phyloP scores from a whole-genome alignment of 129 eudicot species.

The Flaveria ramosissima region DNA sequence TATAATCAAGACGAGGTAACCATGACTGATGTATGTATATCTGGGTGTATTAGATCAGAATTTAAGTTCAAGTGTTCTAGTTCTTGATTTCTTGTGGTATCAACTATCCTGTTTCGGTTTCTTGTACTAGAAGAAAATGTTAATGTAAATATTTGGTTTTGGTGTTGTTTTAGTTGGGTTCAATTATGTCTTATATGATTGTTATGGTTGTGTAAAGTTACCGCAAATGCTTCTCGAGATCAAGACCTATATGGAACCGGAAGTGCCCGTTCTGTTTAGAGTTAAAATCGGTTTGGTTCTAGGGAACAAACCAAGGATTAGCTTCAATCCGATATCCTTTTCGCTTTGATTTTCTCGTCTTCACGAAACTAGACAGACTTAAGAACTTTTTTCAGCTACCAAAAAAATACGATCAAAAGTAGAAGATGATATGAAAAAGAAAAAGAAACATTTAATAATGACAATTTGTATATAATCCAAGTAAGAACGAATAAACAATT shows the following conservation, averaged over 20 bases:
- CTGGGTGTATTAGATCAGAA: neutral
- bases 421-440: no score
- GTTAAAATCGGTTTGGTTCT: no score
- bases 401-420: neutral
- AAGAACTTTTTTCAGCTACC: no score
- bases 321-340: no score
- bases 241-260: no score
- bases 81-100: neutral
- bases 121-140: constrained; percentile 1
- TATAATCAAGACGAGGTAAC: neutral
- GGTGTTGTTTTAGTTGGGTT: neutral
- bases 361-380: no score
- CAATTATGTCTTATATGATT: no score
- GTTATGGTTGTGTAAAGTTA: no score
- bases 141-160: neutral
- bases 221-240: no score
- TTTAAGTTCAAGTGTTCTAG: neutral
- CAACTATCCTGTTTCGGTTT: neutral
- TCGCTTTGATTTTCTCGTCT: no score
- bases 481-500: neutral
- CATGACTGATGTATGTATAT: neutral
- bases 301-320: no score
- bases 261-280: no score
- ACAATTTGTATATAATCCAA: neutral
- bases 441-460: neutral